phyloP scores from a whole-genome alignment of 305 asterid species.

The Salvia sclarea region DNA sequence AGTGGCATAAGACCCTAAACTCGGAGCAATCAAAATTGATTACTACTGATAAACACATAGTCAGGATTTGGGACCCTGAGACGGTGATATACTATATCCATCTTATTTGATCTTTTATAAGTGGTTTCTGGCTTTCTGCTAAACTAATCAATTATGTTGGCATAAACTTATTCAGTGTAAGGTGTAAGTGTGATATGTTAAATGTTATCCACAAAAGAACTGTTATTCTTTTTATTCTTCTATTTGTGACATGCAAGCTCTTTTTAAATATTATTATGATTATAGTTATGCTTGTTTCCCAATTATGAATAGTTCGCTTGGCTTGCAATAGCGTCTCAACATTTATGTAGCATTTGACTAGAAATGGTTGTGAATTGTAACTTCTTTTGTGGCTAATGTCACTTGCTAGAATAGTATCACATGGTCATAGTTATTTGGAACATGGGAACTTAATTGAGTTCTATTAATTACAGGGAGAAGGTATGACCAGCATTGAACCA shows the following conservation, averaged over 20 bases:
- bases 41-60: constrained; percentile 78
- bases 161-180: constrained; percentile 5
- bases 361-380: background rate
- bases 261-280: background rate
- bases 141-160: background rate
- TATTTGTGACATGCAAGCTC: constrained; percentile 6
- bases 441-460: constrained; percentile 30
- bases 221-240: background rate
- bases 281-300: background rate
- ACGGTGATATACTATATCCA: constrained; percentile 55
- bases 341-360: background rate
- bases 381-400: background rate
- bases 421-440: background rate
- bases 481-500: constrained; percentile 94
- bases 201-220: too few species aligned
- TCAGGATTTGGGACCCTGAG: constrained; percentile 87
- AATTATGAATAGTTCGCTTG: constrained; percentile 3
- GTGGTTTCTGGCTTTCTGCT: constrained; percentile 19
- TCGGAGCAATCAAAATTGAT: constrained; percentile 66
- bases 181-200: background rate
- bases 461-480: constrained; percentile 72
- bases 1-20: constrained; percentile 89
- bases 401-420: background rate
- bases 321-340: constrained; percentile 4
- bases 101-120: background rate